A percentile compares a stretch with the other conserved stretches of the same genome.
Conservation (phyloP, 2,329 filamentous ascomycete genomes). For the Aquanectria penicillioides region DNA sequence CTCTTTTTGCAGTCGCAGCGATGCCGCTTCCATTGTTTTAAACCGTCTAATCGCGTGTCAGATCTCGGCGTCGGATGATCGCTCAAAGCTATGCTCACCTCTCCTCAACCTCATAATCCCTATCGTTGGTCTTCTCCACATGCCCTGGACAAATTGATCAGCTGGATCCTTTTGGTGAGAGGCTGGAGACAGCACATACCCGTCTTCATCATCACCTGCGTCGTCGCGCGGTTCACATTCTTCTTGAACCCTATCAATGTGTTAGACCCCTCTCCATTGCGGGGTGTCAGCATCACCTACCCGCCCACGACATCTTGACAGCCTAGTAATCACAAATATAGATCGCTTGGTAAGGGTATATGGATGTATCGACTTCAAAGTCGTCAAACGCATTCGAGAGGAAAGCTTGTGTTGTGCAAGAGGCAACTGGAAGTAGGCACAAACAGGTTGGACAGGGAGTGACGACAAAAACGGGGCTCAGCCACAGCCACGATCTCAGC, state of each 20-base stretch:
- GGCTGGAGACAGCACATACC: conserved; percentile 59
- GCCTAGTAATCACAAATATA: conserved; percentile 23
- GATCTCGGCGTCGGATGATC: conserved; percentile 15
- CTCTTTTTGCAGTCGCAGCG: conserved; percentile 93
- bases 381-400: conserved; percentile 28
- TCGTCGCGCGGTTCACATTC: conserved; percentile 98
- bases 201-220: conserved; percentile 99
- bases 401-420: conserved; percentile 28
- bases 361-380: conserved; percentile 17
- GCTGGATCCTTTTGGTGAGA: background rate
- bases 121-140: conserved; percentile 98
- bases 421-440: conserved; percentile 32
- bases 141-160: conserved; percentile 67
- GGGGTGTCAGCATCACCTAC: conserved; percentile 53
- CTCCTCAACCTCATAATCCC: conserved; percentile 98
- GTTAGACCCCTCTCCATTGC: conserved; percentile 45
- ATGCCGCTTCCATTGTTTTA: conserved; percentile 95
- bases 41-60: conserved; percentile 74
- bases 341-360: conserved; percentile 18
- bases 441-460: conserved; percentile 39
- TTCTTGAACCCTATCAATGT: conserved; percentile 68
- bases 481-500: conserved; percentile 46
- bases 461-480: conserved; percentile 44
- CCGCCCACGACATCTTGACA: conserved; percentile 75
- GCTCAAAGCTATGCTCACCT: conserved; percentile 60